Base-by-base conservation (phyloP, 305 asterid genomes). In the Ajuga reptans region DNA sequence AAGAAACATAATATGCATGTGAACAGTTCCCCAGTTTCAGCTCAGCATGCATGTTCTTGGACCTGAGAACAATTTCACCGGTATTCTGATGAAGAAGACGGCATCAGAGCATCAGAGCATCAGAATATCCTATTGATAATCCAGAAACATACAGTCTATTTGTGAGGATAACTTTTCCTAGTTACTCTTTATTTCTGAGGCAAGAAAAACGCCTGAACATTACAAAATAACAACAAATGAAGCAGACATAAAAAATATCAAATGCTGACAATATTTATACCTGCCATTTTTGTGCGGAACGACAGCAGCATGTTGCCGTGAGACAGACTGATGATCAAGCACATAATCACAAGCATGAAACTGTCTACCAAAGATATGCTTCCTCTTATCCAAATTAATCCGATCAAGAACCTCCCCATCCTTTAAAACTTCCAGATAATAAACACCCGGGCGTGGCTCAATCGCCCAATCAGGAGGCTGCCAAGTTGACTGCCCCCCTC, bases 401-500 rank as follows among this genome's bases (percentile, higher is more conserved):
- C 55, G 79, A 65, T 91, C 97, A 53, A 91, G 86, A 81, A 87
- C 89, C 83, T 91, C 97, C 36, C 96, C 95, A 43, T 88, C 98
- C 82, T 92, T 92, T 18, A 92, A 47, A 62, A 92, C 97, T 12
- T 92, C 95, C 70, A 92, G 95, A 75, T 78, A 87, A 72, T 78
- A 89, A 68, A 88, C 93, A 15, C 96, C 97, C 0, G 91, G 85
- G 1, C 88, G 89, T 34, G 98, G 98, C 80, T 90, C 98, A 66
- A 87, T 90, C 5, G 95, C 95, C 98, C 98, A 92, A 78, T 92
- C 98, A 58, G 98, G 98, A 75, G 98, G 96, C 75, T 83, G 87
- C 98, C 97, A 92, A 46, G 82, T 82, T 7, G 98, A 92, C 76
- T 88, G 98, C 6, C 87, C 91, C 52, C 94, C 97, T 77, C 98